Base-by-base conservation (phyloP, 2,329 filamentous ascomycete genomes). In the Grosmannia clavigera region DNA sequence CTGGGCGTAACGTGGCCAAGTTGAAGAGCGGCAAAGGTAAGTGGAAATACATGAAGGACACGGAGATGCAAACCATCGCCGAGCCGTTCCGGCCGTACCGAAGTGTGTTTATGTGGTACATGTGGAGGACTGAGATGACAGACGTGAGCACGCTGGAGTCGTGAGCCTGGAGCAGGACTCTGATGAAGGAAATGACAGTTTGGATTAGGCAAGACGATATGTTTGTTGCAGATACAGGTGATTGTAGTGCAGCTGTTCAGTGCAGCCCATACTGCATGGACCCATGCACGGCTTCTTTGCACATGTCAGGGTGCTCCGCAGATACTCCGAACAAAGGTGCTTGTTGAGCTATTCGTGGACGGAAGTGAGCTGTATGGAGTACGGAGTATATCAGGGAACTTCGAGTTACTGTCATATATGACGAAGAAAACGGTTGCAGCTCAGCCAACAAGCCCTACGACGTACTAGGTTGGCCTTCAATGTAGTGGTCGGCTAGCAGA, bases 21-120 rank as follows among this genome's bases (percentile, higher is more conserved):
- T 75, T 96, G 61, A 96, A 95, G 74, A 85, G 84, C 31, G 86
- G 89, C 53, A 97, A 97, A 29, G 58, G 46, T 25, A 97, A 97
- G 76, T 97, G 91, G 87, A 97, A 97, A 77, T 99, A 97, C 72
- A 96, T 97, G 91, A 82, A 81, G 43, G 94, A 97, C 74, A 82
- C 84, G 70, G 94, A 97, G 62, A 97, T 99, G 94, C 71, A 87
- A 62, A 88, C 91, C 65, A 79, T 90, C 64, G 85, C 90, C 14
- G 87, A 86, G 61, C 83, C 79, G 69, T 99, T 95, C 71, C 80
- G 81, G 61, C 94, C 92, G 3, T 97, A 95, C 73, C 86, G 92
- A 69, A 94, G 87, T 67, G 71, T 96, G 52, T 96, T 96, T 68
- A 96, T 96, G 92, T 96, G 92, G 92, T 95, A 95, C 70, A 95